Percentiles rank a stretch among this genome's conserved stretches.
phyloP scores from a whole-genome alignment of 2,329 filamentous ascomycete species.

The Onygena corvina region DNA sequence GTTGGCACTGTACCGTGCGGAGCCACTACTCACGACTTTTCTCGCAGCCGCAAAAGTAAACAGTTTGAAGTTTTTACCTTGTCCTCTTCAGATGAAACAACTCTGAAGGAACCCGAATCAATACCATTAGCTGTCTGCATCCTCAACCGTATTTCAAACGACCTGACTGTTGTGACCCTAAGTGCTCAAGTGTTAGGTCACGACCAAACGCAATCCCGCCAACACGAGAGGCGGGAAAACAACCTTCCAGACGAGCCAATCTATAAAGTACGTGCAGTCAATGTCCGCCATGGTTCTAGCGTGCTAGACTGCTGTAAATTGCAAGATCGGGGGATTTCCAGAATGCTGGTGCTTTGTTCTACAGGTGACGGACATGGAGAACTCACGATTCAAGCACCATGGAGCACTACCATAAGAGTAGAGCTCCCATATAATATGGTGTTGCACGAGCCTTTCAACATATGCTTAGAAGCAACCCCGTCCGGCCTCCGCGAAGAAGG shows the following conservation, averaged over 20 bases:
- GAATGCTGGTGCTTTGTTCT: conserved; percentile 58
- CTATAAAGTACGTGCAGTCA: conserved; percentile 20
- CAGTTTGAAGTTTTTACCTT: conserved; percentile 51
- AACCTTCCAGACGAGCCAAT: not conserved
- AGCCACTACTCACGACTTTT: conserved; percentile 23
- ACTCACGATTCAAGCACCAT: conserved; percentile 62
- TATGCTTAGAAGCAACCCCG: conserved; percentile 44
- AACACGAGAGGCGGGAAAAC: conserved; percentile 15
- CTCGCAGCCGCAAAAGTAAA: conserved; percentile 19
- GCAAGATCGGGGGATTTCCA: conserved; percentile 53
- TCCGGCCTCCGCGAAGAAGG: conserved; percentile 43
- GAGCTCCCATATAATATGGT: conserved; percentile 47
- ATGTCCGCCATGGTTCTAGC: conserved; percentile 49
- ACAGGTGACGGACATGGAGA: conserved; percentile 52
- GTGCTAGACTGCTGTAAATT: conserved; percentile 63
- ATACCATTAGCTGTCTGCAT: conserved; percentile 46
- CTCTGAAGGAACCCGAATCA: conserved; percentile 23
- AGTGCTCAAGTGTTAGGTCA: conserved; percentile 7
- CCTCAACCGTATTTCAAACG: conserved; percentile 56
- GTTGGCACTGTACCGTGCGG: conserved; percentile 56
- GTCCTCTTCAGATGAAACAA: conserved; percentile 33
- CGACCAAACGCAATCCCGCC: conserved; percentile 20
- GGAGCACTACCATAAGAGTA: conserved; percentile 59
- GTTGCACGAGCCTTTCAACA: conserved; percentile 47
- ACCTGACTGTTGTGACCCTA: conserved; percentile 39